phyloP scores from a whole-genome alignment of 108 stramenopile genomes.

The Chaetoceros muelleri region DNA sequence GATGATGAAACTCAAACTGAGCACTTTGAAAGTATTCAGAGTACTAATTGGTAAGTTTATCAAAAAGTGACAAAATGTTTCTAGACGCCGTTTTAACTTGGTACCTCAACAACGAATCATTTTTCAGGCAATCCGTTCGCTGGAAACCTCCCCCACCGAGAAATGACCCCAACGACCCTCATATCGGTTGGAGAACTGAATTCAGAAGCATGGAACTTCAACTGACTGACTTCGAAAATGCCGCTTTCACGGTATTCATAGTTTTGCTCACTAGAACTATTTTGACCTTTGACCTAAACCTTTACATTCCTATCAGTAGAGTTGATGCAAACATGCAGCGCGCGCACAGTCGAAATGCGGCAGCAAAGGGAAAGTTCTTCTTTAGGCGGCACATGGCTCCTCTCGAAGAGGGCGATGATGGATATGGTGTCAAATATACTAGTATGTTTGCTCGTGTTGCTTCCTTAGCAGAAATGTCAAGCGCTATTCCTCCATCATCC shows the following conservation, averaged over 20 bases:
- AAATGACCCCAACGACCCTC: constrained; percentile 75
- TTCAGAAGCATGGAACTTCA: constrained; percentile 98
- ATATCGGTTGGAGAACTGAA: constrained; percentile 97
- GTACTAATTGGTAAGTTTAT: constrained; percentile 89
- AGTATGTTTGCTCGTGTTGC: constrained; percentile 55
- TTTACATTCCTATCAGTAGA: constrained; percentile 92
- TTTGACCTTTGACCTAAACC: constrained; percentile 95
- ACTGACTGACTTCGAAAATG: constrained; percentile 97
- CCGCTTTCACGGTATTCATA: constrained; percentile 92
- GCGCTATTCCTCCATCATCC: constrained; percentile 9
- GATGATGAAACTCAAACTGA: constrained; percentile 90
- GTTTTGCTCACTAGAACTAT: constrained; percentile 93
- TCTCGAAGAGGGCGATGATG: constrained; percentile 78
- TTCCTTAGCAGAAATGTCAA: constrained; percentile 32
- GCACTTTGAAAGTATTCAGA: constrained; percentile 98
- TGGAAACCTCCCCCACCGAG: constrained; percentile 99
- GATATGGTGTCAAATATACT: constrained; percentile 68
- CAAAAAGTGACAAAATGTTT: not conserved
- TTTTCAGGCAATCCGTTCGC: constrained; percentile 84
- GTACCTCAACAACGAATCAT: not conserved
- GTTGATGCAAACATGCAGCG: constrained; percentile 98
- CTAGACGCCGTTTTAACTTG: not conserved
- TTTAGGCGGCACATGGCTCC: constrained; percentile 93
- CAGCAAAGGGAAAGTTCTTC: constrained; percentile 83
- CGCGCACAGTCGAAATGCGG: constrained; percentile 87